Evolutionary conservation across 169 alveolate genomes (phyloP), one percentile per base, ranked within the genome.

Genomic region (Babesia microti): DNA sequence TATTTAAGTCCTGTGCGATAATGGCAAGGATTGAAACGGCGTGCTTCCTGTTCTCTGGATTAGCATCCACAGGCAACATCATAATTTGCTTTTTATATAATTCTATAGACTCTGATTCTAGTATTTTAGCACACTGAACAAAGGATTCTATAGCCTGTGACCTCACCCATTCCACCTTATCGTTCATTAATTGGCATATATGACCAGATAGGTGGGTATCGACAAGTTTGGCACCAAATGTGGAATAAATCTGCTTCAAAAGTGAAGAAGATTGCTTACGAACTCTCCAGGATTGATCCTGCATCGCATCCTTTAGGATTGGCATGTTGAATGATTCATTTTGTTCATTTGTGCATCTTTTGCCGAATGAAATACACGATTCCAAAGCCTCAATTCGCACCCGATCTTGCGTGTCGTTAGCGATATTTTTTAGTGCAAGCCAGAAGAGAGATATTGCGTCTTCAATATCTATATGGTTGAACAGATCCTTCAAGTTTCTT

Each of bases 351-450:
- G 76, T 36, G 51, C 76, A 65, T 17, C 66, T 30, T 28, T 49
- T 27, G 5, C 70, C 76, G 43, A 65, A 65, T 1, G 56, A 58
- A 26, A 65, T 49, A 39, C 65, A 65, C 7, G 60, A 22, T 40
- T 47, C 76, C 26, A 65, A 68, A 7, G 65, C 47, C 21, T 54
- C 40, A 26, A 48, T 46, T 26, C 76, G 34, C 4, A 65, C 50
- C 15, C 55, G 52, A 2, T 65, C 76, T 47, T 54, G 68, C 45
- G 39, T 42, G 23, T 65, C 67, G 27, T 54, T 46, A 19, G 76
- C 53, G 70, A 65, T 65, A 58, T 65, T 65, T 22, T 65, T 65
- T 18, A 65, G 58, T 24, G 55, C 76, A 32, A 65, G 70, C 76
- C 76, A 65, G 56, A 65, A 65, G 70, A 65, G 53, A 4, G 76